phyloP scores from a whole-genome alignment of 768 basidiomycete genomes.

The Leccinum rimulosum region DNA sequence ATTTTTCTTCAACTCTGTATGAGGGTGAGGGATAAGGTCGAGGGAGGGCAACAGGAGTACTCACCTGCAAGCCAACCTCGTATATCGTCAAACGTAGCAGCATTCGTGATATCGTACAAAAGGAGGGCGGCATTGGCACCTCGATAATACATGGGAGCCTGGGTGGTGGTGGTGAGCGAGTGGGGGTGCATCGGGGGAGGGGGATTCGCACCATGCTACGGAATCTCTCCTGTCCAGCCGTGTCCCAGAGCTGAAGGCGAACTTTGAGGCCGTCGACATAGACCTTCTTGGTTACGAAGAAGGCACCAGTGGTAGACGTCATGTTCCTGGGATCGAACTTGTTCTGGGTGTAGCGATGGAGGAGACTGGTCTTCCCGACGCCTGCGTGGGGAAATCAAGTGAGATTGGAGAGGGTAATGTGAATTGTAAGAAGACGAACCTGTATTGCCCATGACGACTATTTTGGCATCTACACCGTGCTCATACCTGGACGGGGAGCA shows the following conservation, averaged over 20 bases:
- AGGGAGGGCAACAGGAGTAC: conserved; percentile 17
- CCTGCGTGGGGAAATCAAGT: conserved; percentile 41
- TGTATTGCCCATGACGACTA: conserved; percentile 90
- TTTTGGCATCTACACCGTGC: conserved; percentile 89
- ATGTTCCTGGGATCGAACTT: conserved; percentile 87
- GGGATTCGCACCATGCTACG: conserved; percentile 70
- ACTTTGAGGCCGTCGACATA: conserved; percentile 83
- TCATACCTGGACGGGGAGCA: conserved; percentile 67
- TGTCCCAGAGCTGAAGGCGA: conserved; percentile 87
- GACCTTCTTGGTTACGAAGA: conserved; percentile 93
- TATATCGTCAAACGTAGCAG: conserved; percentile 84
- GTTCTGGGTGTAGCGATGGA: conserved; percentile 88
- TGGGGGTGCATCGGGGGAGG: conserved; percentile 1
- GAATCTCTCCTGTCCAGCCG: conserved; percentile 92
- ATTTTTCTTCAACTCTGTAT: conserved; percentile 83
- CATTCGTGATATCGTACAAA: conserved; percentile 93
- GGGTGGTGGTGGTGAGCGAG: conserved; percentile 15
- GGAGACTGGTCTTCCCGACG: conserved; percentile 90
- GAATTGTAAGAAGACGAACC: conserved; percentile 36
- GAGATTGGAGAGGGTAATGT: conserved; percentile 11
- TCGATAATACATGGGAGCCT: conserved; percentile 97
- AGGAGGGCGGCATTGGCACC: conserved; percentile 93
- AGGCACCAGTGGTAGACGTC: conserved; percentile 88
- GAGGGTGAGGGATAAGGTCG: conserved; percentile 3
- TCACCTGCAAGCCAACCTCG: conserved; percentile 88